Evolutionary conservation across 768 basidiomycete species (phyloP).

Genomic region (Trichaptum fuscoviolaceum): DNA sequence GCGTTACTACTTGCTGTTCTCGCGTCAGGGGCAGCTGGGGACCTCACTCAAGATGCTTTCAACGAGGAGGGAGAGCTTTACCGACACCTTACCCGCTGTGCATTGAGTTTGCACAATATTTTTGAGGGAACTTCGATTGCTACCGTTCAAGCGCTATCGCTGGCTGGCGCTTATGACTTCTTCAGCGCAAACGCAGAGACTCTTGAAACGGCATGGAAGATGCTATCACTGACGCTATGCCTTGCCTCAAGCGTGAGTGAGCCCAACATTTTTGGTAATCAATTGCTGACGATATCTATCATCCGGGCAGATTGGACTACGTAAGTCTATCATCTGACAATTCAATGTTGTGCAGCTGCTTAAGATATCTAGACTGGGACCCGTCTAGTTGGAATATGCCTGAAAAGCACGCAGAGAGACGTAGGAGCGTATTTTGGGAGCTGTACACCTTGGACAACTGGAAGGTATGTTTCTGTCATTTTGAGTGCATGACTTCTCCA

Average conservation of each 20-base stretch:
- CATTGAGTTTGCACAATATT: constrained; percentile 51
- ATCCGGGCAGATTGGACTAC: constrained; percentile 52
- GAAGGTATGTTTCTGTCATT: constrained; percentile 33
- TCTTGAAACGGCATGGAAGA: constrained; percentile 68
- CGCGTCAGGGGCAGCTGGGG: constrained; percentile 32
- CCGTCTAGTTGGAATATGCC: constrained; percentile 65
- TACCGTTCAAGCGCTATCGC: constrained; percentile 52
- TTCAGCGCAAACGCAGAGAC: constrained; percentile 36
- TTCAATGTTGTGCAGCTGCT: constrained; percentile 24
- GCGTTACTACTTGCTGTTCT: constrained; percentile 49
- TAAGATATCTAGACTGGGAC: constrained; percentile 52
- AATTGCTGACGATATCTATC: background rate
- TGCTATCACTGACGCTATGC: constrained; percentile 57
- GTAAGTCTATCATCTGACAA: constrained; percentile 36
- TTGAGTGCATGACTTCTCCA: constrained; percentile 17
- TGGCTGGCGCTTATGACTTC: constrained; percentile 53
- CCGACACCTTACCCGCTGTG: constrained; percentile 51
- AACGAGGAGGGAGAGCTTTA: constrained; percentile 52
- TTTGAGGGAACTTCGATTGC: constrained; percentile 41
- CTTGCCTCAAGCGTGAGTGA: constrained; percentile 57
- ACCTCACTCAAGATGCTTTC: constrained; percentile 20
- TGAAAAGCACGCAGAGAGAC: constrained; percentile 51
- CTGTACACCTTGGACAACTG: constrained; percentile 49
- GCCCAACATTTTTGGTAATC: background rate
- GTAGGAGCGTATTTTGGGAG: constrained; percentile 69